Evolutionary conservation across 2,329 filamentous ascomycete genomes (phyloP), one percentile per base, ranked within the genome.

Genomic region (Phyllosticta citribraziliensis): DNA sequence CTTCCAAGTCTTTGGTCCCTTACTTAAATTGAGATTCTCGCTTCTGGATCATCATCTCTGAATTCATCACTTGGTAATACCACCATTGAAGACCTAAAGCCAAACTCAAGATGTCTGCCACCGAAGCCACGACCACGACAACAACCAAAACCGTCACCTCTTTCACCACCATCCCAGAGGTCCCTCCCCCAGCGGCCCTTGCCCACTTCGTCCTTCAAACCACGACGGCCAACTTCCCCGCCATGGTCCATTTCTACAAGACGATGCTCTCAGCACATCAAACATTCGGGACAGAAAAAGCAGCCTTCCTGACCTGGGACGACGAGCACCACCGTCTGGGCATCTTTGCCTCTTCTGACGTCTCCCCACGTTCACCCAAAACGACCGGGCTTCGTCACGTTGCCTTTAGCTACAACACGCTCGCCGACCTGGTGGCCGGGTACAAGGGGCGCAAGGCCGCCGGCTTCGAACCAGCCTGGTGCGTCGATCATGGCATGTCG

Each of bases 291-390:
- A 69, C 64, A 52, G 64, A 69, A 8, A 20, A 14, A 24, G 24
- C 50, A n/a, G 35, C 72, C 0, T 80, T 79, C 63, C 62, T 80
- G 33, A 70, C 70, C 8, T 80, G 77, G 69, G 78, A 80, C 65
- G 69, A 77, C 0, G 78, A 80, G 65, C 78, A 80, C 63, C 79
- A 80, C 65, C 77, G 79, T 47, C 69, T 80, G 30, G 78, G 75
- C 14, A 69, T 80, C 47, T n/a, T 71, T 19, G 57, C 62, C 3
- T 40, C 74, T 8, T 72, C 73, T 0, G 63, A 52, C 2, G 65
- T 68, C 2, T 33, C 24, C 1, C 64, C 67, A 1, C 69, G 70
- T 55, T 63, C 65, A 6, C 61, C 54, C 6, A 64, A 63, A 27
- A 66, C 64, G 5, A 66, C 67, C 8, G 76, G 76, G 1, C 62